Evolutionary conservation across 2,329 filamentous ascomycete genomes (phyloP), one percentile per base, ranked within the genome.

Genomic region (Fusarium incarnatum): DNA sequence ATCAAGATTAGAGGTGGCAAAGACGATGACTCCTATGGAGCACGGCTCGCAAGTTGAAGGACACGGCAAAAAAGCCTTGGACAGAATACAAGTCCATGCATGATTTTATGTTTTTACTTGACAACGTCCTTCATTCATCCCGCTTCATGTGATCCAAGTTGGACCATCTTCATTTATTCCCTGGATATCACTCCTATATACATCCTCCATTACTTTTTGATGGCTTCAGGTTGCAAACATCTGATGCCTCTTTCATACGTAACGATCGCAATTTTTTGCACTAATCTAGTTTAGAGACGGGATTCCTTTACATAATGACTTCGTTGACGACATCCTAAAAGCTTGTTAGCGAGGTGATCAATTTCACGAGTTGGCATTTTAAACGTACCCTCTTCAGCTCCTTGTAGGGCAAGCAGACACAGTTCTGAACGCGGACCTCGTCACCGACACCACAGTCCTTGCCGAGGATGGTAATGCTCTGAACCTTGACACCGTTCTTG

Each of bases 401-500:
- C 88, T 99, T 99, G 83, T 94, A 97, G 12, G 96, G 96, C 84
- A 99, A 83, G 83, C 96, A 98, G 64, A 99, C 91, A 80, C 96
- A 99, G 84, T 99, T 98, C 84, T 98, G 95, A 75, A 99, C 94
- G 68, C 94, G 89, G 13, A 98, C 91, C 82, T 98, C 96, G 76
- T 99, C 96, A 6, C 92, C 94, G 30, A 98, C 96, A 59, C 86
- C 89, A 77, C 95, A 98, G 81, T 99, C 96, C 86, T 98, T 98
- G 79, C 95, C 95, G 68, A 99, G 82, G 73, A 98, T 99, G 48
- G 95, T 98, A 78, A 98, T 96, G 81, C 94, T 97, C 86, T 98
- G 96, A 54, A 99, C 96, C 86, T 98, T 98, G 81, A 98, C 91
- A 54, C 96, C 96, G 77, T 98, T 97, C 89, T 98, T 98, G 81